Percentiles rank a stretch among this genome's conserved stretches.
These are phyloP conservation scores for Aspergillus melleus DNA, from an alignment of 2,329 filamentous ascomycete species.

Conservation along the genomic window DNA sequence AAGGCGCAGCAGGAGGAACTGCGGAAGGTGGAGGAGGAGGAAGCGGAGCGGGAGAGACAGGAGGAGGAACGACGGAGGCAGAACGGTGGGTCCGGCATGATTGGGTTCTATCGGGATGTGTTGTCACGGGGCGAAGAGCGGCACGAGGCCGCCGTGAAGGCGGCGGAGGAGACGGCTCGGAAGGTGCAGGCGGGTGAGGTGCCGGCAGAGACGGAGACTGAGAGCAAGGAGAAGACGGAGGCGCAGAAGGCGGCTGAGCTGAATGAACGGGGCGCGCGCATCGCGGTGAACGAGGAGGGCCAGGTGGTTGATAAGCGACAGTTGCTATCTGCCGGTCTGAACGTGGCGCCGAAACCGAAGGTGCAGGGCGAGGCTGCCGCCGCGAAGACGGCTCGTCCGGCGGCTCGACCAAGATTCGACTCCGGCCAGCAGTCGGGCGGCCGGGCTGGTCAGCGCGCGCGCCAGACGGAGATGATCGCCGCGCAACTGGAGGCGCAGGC, in stretches of 20 bases:
- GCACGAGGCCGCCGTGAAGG: conserved; percentile 58
- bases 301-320: conserved; percentile 65
- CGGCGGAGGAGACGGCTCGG: conserved; percentile 48
- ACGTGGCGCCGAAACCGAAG: conserved; percentile 59
- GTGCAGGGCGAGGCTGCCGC: conserved; percentile 18
- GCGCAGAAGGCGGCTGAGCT: conserved; percentile 58
- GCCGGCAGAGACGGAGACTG: conserved; percentile 26
- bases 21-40: conserved; percentile 55
- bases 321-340: conserved; percentile 61
- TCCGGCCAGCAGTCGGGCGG: conserved; percentile 34
- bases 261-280: conserved; percentile 51
- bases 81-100: conserved; percentile 55
- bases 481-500: conserved; percentile 58
- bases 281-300: conserved; percentile 64
- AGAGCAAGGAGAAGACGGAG: conserved; percentile 47
- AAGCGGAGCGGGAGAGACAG: conserved; percentile 58
- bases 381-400: conserved; percentile 17
- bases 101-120: conserved; percentile 61
- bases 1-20: conserved; percentile 65
- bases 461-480: conserved; percentile 62
- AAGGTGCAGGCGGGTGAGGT: conserved; percentile 31
- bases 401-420: conserved; percentile 22
- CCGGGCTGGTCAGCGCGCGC: conserved; percentile 49
- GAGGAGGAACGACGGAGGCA: conserved; percentile 53
- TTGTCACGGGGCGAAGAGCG: conserved; percentile 58